These are phyloP conservation scores for Typha latifolia DNA, from an alignment of 176 grass and related monocot genomes.

Conservation along the genomic window DNA sequence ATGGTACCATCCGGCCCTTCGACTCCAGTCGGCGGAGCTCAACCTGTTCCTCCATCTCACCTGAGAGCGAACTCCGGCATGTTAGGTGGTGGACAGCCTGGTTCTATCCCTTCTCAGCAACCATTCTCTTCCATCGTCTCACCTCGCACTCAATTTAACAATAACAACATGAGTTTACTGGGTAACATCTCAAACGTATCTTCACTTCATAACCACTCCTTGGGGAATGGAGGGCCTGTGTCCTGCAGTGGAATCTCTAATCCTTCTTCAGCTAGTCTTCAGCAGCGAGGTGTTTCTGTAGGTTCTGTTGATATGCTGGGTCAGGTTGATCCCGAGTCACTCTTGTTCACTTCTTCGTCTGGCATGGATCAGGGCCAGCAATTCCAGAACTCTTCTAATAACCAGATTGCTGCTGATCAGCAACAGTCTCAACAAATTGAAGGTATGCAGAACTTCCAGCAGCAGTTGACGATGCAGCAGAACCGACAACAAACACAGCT, in stretches of 20 bases:
- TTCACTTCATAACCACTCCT: conserved; percentile 17
- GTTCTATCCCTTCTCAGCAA: conserved; percentile 5
- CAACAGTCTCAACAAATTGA: conserved; percentile 13
- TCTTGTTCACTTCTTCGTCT: background rate
- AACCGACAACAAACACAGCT: conserved; percentile 15
- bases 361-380: conserved; percentile 3
- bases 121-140: conserved; percentile 27
- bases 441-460: conserved; percentile 20
- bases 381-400: background rate
- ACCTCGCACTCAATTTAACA: conserved; percentile 23
- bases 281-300: background rate
- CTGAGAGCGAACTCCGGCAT: conserved; percentile 20
- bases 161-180: conserved; percentile 14
- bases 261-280: background rate
- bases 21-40: conserved; percentile 6
- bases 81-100: background rate
- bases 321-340: conserved; percentile 1
- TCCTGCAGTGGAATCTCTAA: conserved; percentile 5
- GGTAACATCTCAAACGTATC: conserved; percentile 22
- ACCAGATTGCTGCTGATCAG: background rate
- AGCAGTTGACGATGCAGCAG: conserved; percentile 15
- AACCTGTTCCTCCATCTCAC: conserved; percentile 15
- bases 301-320: conserved; percentile 2
- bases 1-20: conserved; percentile 29
- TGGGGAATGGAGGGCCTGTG: conserved; percentile 3